Percentiles rank a stretch among this genome's conserved stretches.
Conservation (phyloP, 768 basidiomycete genomes). For the Clitopilus passeckerianus region DNA sequence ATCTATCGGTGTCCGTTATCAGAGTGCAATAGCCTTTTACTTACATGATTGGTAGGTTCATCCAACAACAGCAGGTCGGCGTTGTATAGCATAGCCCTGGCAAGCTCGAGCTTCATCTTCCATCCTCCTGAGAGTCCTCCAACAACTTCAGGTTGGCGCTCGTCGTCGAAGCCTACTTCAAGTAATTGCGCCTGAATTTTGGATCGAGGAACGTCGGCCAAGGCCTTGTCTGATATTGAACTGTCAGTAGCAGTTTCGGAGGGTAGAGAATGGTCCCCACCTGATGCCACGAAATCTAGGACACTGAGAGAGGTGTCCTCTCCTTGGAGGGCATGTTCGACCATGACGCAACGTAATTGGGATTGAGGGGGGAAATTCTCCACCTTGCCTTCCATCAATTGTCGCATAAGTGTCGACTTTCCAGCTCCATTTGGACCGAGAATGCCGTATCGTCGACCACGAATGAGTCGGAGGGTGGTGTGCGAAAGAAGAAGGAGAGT, state of each 20-base stretch:
- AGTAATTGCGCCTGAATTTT: constrained; percentile 76
- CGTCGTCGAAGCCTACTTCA: constrained; percentile 90
- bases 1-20: neutral
- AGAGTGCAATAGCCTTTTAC: constrained; percentile 20
- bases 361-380: constrained; percentile 94
- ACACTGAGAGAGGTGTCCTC: constrained; percentile 83
- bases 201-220: constrained; percentile 54
- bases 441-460: constrained; percentile 92
- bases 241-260: neutral
- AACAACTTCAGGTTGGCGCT: constrained; percentile 78
- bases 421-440: constrained; percentile 95
- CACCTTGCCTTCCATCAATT: constrained; percentile 90
- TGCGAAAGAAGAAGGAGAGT: constrained; percentile 92
- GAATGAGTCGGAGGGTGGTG: constrained; percentile 82
- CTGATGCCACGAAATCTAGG: constrained; percentile 85
- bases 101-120: constrained; percentile 99
- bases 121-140: constrained; percentile 94
- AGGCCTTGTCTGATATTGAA: constrained; percentile 53
- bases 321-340: constrained; percentile 94
- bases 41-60: constrained; percentile 91
- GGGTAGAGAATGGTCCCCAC: too few relatives aligned
- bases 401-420: constrained; percentile 94
- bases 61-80: constrained; percentile 83
- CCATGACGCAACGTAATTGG: constrained; percentile 89
- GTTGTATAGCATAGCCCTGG: constrained; percentile 94